These are phyloP conservation scores for Jacaranda mimosifolia DNA, from an alignment of 257 asterid genomes.

Conservation along the genomic window DNA sequence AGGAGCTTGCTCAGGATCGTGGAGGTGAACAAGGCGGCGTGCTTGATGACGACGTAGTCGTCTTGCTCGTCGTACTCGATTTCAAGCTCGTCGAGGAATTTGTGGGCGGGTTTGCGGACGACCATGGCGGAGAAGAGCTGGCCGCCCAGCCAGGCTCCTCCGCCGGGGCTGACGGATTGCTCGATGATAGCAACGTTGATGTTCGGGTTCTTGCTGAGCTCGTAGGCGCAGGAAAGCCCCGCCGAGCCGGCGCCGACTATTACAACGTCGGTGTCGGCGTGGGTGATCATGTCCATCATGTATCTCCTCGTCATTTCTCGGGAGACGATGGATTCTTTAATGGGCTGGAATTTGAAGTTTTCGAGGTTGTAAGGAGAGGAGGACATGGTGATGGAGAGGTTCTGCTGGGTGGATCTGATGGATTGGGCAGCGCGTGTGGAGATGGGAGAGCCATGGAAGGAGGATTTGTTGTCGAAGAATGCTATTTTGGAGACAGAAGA, in stretches of 20 bases:
- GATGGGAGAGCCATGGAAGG: slow-evolving; percentile 57
- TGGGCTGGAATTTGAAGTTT: slow-evolving; percentile 63
- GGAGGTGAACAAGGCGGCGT: slow-evolving; percentile 83
- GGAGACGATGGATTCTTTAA: slow-evolving; percentile 74
- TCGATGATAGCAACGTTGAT: slow-evolving; percentile 67
- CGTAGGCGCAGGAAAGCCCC: slow-evolving; percentile 82
- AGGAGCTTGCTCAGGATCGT: slow-evolving; percentile 81
- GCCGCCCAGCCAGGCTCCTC: slow-evolving; percentile 91
- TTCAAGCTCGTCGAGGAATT: slow-evolving; percentile 73
- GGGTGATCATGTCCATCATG: slow-evolving; percentile 83
- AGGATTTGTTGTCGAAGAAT: slow-evolving; percentile 55
- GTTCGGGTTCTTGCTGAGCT: slow-evolving; percentile 70
- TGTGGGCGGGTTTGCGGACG: slow-evolving; percentile 76
- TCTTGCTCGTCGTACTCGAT: slow-evolving; percentile 76
- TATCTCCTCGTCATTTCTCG: slow-evolving; percentile 80
- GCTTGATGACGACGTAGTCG: slow-evolving; percentile 77
- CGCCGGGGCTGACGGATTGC: slow-evolving; percentile 86
- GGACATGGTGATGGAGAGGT: slow-evolving; percentile 46
- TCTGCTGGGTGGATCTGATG: slow-evolving; percentile 36
- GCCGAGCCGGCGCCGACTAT: slow-evolving; percentile 84
- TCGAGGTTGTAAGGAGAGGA: slow-evolving; percentile 54
- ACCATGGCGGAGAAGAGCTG: slow-evolving; percentile 84
- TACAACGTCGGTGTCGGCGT: slow-evolving; percentile 84
- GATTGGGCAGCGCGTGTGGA: slow-evolving; percentile 39
- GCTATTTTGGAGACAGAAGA: slow-evolving; percentile 48